Base-by-base conservation (phyloP, 225 moss, liverwort and hornwort species). In the Rhytidiadelphus loreus region DNA sequence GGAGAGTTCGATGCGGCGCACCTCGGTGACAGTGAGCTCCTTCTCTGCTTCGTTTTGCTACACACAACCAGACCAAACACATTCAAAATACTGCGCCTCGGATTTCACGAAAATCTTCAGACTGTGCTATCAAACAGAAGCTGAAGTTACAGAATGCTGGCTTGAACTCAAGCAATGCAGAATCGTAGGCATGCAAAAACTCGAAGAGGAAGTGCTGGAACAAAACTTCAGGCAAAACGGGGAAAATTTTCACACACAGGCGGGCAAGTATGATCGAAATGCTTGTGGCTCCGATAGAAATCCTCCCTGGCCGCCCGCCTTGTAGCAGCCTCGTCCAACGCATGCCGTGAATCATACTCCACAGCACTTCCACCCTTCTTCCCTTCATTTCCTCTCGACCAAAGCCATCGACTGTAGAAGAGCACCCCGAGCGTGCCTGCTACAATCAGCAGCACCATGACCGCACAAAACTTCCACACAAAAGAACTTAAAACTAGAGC, bases 1-100 rank as follows among this genome's bases (percentile, higher is more conserved):
- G 64, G 39, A 64, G 75, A 65, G 68, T 39, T n/a, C 60, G 50
- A 21, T 65, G 29, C 41, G 17, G 44, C 70, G 79, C 82, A 97
- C 97, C 97, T 97, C 97, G 2, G 89, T 83, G 43, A 95, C 91
- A 48, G 88, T 89, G 91, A 97, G 91, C 23, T 91, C 87, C 73
- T 64, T 76, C 57, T 92, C 94, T 12, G 81, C 89, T 87, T 95
- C 91, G 78, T 88, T 96, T 93, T 93, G 92, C 92, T 93, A 84
- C 84, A 89, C 85, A 87, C 76, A 63, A 57, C 57, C 33, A 68
- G 29, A 22, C 64, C 30, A 71, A 50, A 39, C 28, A 39, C 28
- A 35, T 9, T 60, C 58, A 68, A 69, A 12, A 60, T 23, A 53
- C 55, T 43, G 33, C 66, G 24, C 41, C 68, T 46, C 39, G 53